Evolutionary conservation across 441 rosid genomes (phyloP).

Genomic region (Pelargonium hybrid): DNA sequence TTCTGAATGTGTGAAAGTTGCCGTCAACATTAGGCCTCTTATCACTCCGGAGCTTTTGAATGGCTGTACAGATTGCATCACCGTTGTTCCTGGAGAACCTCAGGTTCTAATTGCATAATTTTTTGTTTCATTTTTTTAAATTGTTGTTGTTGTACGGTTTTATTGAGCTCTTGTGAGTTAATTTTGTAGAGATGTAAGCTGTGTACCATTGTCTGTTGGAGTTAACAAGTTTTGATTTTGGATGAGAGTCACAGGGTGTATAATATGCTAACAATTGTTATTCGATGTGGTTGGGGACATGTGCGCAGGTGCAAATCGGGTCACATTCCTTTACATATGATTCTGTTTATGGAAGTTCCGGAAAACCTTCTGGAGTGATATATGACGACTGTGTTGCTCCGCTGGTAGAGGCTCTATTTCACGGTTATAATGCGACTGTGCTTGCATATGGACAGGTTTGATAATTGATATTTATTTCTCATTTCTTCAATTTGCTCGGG

Average conservation of each 20-base stretch:
- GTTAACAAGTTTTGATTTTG: background rate
- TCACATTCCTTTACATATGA: constrained; percentile 80
- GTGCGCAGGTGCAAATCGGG: constrained; percentile 63
- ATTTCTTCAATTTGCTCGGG: background rate
- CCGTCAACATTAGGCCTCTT: constrained; percentile 76
- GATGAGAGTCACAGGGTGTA: background rate
- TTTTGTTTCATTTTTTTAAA: background rate
- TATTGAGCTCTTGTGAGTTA: background rate
- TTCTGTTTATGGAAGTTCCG: constrained; percentile 50
- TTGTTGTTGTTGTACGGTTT: background rate
- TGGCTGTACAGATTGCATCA: constrained; percentile 85
- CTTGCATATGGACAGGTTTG: constrained; percentile 93
- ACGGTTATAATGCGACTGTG: constrained; percentile 88
- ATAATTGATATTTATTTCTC: constrained; percentile 14
- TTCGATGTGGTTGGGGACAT: background rate
- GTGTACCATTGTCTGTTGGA: background rate
- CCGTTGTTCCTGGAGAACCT: constrained; percentile 69
- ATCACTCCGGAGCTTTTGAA: constrained; percentile 77
- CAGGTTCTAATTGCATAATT: constrained; percentile 39
- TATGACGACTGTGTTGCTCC: constrained; percentile 74
- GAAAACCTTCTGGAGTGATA: constrained; percentile 35
- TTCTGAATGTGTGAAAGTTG: constrained; percentile 66
- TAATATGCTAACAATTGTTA: background rate
- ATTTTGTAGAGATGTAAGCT: background rate
- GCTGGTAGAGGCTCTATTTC: constrained; percentile 67